Base-by-base conservation (phyloP, 1,284 basidiomycete genomes). In the Heimioporus punctisporus region DNA sequence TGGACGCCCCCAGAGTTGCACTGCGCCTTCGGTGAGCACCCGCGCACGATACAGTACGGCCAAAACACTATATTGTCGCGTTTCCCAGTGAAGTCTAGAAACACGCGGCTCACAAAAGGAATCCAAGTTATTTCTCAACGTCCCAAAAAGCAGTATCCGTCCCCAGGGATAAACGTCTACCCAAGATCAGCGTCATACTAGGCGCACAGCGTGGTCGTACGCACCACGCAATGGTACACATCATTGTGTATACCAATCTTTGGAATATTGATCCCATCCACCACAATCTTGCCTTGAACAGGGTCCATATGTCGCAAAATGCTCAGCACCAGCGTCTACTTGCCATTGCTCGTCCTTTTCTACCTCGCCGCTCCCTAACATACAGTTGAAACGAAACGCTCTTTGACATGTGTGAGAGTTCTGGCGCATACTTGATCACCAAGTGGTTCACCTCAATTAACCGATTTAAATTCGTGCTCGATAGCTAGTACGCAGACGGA, bases 241-340 rank as follows among this genome's bases (percentile, higher is more conserved):
- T 96, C 93, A 65, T 93, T n/a, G n/a, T n/a, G 82, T 24, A 97
- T 76, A 2, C 95, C 95, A 57, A 98, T 95, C 6, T 76, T 86
- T 0, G 90, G 87, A 54, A 97, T 93, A 69, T 97, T 93, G 60
- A 97, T 86, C 1, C 93, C 94, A 62, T 96, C 94, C 40, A 97
- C 86, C 51, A 88, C 51, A 57, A 97, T 95, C 46, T 78, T 81
- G 0, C 96, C 96, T 14, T 76, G 75, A 2, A 83, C 77, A 1
- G 95, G 94, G 64, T 98, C 95, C 63, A 88, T 89, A 64, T 98
- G 97, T 56, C 95, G 84, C 58, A 98, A 72, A 25, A 98, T 75
- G 57, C 87, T 88, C 85, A 93, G 93, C 0, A 92, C 93, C 30
- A 96, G 74, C 0, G 93, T 95, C 19, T 84, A 88, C 70, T 92